Conservation (phyloP, 2,329 filamentous ascomycete species). For the Tympanopsis confertula region DNA sequence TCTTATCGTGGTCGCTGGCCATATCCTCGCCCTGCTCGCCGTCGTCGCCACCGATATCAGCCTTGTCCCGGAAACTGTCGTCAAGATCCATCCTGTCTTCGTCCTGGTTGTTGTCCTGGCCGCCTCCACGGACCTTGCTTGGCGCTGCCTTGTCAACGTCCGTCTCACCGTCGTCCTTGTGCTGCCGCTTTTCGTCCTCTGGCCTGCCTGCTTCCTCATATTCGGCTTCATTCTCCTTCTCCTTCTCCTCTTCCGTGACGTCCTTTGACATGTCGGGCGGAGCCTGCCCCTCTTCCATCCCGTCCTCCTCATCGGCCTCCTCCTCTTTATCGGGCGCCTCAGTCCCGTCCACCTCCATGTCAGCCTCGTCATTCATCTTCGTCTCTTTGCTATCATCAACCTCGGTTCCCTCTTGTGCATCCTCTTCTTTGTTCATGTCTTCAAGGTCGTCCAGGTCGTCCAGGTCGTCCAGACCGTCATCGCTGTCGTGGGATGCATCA, state of each 20-base stretch:
- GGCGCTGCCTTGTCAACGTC: conserved; percentile 51
- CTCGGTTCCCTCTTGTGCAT: conserved; percentile 23
- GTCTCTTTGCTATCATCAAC: conserved; percentile 12
- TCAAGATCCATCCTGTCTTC: conserved; percentile 42
- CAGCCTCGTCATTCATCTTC: conserved; percentile 28
- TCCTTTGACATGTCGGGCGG: conserved; percentile 15
- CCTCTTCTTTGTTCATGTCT: conserved; percentile 20
- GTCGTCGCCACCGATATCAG: conserved; percentile 50
- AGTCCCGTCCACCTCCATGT: conserved; percentile 25
- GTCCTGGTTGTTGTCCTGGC: conserved; percentile 44
- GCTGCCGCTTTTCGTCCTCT: conserved; percentile 23
- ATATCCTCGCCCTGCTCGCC: conserved; percentile 53
- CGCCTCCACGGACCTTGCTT: conserved; percentile 51
- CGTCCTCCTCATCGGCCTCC: conserved; percentile 35
- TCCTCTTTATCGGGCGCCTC: conserved; percentile 22
- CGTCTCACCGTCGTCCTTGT: conserved; percentile 35
- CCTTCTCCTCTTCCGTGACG: conserved; percentile 35
- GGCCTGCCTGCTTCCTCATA: conserved; percentile 33
- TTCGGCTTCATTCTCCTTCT: conserved; percentile 16
- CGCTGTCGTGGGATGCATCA: conserved; percentile 36
- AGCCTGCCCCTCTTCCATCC: conserved; percentile 28
- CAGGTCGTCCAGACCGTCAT: conserved; percentile 42
- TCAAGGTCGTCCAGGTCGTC: conserved; percentile 14
- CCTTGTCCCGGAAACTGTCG: conserved; percentile 45
- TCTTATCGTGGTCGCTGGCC: conserved; percentile 51